Conservation (phyloP, 169 alveolate genomes). For the Plasmodium coatneyi region DNA sequence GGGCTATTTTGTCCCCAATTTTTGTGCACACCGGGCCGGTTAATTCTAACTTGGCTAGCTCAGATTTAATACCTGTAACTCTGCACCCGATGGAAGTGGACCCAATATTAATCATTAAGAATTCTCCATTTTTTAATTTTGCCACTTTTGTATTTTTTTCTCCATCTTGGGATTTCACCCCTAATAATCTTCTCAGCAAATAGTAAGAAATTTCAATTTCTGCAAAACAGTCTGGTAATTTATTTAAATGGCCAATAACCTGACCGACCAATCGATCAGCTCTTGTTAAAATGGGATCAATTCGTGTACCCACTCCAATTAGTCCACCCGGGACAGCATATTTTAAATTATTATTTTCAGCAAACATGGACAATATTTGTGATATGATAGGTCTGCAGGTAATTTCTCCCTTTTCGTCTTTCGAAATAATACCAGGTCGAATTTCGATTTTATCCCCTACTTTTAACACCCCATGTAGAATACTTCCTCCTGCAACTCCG, state of each 20-base stretch:
- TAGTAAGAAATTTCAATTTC: conserved; percentile 94
- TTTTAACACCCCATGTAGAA: conserved; percentile 96
- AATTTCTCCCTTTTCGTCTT: conserved; percentile 90
- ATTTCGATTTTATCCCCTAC: conserved; percentile 98
- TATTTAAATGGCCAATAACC: conserved; percentile 96
- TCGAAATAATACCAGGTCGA: conserved; percentile 97
- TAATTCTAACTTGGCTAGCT: conserved; percentile 92
- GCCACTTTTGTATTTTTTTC: conserved; percentile 93
- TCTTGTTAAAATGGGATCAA: conserved; percentile 98
- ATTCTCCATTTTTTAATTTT: conserved; percentile 96
- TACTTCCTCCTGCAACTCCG: conserved; percentile 99
- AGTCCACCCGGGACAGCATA: conserved; percentile 99
- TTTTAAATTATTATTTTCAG: conserved; percentile 97
- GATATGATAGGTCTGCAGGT: conserved; percentile 92
- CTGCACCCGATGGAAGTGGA: conserved; percentile 97
- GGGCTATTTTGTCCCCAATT: conserved; percentile 98
- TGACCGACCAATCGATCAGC: conserved; percentile 98
- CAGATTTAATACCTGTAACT: conserved; percentile 93
- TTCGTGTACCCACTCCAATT: conserved; percentile 96
- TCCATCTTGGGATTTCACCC: conserved; percentile 91
- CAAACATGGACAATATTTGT: conserved; percentile 93
- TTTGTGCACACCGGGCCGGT: conserved; percentile 94
- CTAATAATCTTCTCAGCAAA: conserved; percentile 90
- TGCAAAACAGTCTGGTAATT: conserved; percentile 95
- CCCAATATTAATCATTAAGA: conserved; percentile 97